Conservation (phyloP, 169 alveolate genomes). For the Theileria equi region DNA sequence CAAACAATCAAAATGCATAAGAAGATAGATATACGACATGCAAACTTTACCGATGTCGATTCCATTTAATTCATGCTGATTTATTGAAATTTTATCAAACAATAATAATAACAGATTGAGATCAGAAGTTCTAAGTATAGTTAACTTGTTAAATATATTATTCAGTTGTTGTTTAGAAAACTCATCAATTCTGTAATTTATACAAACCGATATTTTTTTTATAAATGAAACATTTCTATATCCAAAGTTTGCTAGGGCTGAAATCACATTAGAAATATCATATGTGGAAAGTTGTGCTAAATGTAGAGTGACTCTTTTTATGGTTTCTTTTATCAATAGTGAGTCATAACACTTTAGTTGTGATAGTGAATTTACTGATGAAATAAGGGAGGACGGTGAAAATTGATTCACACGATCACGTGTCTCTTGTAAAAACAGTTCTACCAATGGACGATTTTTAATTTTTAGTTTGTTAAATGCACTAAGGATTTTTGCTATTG, state of each 20-base stretch:
- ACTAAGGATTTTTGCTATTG: constrained; percentile 14
- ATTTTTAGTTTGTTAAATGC: constrained; percentile 32
- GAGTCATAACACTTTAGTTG: constrained; percentile 32
- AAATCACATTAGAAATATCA: constrained; percentile 35
- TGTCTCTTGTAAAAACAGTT: constrained; percentile 27
- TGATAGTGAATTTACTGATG: constrained; percentile 49
- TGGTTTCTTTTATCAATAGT: constrained; percentile 16
- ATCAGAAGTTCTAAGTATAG: constrained; percentile 42
- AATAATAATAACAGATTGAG: constrained; percentile 19
- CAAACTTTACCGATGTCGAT: constrained; percentile 34
- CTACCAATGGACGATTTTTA: constrained; percentile 10
- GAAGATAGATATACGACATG: constrained; percentile 10
- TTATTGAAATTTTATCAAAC: constrained; percentile 3
- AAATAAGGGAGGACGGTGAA: constrained; percentile 35
- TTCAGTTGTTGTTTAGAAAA: constrained; percentile 29
- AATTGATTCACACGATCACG: constrained; percentile 45
- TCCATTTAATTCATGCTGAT: constrained; percentile 49
- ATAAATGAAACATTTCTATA: constrained; percentile 44
- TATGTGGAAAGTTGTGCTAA: constrained; percentile 38
- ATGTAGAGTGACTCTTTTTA: constrained; percentile 42
- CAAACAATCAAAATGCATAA: constrained; percentile 50
- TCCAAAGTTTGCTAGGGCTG: constrained; percentile 37
- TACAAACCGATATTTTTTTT: constrained; percentile 37
- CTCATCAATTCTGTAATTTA: constrained; percentile 32
- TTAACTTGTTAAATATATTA: constrained; percentile 19